Base-by-base conservation (phyloP, 495 filamentous ascomycete species). In the Neurospora sp. region DNA sequence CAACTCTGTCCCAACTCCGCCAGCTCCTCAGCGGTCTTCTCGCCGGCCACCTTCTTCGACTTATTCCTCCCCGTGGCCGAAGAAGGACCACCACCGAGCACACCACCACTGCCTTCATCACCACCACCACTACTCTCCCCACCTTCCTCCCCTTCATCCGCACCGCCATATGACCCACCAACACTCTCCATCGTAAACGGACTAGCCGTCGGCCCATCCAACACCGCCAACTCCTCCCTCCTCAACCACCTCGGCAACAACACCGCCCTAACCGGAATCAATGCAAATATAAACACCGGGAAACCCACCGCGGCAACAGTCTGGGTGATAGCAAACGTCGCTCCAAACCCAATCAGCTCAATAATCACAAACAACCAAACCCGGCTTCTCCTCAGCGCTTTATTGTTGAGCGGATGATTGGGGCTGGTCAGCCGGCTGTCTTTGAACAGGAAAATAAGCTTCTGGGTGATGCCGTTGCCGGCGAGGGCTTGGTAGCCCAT, bases 241-340 rank as follows among this genome's bases (percentile, higher is more conserved):
- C 83, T 85, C 75, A 98, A 92, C 81, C 87, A 89, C 48, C 82
- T 82, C 5, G 94, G 94, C 73, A 98, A 76, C n/a, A 95, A 53
- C 70, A 90, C 85, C 10, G 90, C 90, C 10, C 95, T 84, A 1
- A 92, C 79, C 0, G 94, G 95, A n/a, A 98, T 90, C 18, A 97
- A 82, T 20, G 89, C 76, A 14, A 96, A 77, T 78, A 98, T 96
- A 71, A 97, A 88, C 9, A 97, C 88, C 5, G 95, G 95, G 78
- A 97, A 98, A 3, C 95, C 93, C 48, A 98, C 96, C 18, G 95
- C 95, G 10, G 93, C 95, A 69, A 97, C 93, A 0, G 95, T 97
- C 81, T 98, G 94, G 10, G 94, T 95, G 76, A 97, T 95, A n/a
- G 93, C 94, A 79, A 98, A 96, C 3, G 92, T 97, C 2, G 90